phyloP scores from a whole-genome alignment of 2,329 filamentous ascomycete genomes.

The Pseudopithomyces chartarum region DNA sequence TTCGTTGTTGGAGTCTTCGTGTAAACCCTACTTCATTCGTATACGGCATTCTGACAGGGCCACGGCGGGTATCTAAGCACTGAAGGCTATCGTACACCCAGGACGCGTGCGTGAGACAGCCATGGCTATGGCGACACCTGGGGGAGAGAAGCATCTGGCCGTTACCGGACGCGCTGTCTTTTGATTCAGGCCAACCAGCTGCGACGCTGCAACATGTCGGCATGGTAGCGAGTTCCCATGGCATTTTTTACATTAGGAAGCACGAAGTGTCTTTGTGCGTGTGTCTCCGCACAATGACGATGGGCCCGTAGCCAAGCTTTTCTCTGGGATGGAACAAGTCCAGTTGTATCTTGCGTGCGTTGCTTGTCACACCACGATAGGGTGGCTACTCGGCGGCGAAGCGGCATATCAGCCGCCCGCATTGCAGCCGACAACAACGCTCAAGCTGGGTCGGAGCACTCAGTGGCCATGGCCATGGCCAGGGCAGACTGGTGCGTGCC shows the following conservation, averaged over 20 bases:
- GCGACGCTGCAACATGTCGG: background rate
- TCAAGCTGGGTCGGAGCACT: conserved; percentile 12
- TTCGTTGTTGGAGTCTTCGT: background rate
- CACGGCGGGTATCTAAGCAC: background rate
- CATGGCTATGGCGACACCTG: background rate
- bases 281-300: conserved; percentile 4
- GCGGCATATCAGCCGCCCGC: conserved; percentile 8
- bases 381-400: conserved; percentile 1
- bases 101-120: background rate
- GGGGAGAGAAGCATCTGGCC: background rate
- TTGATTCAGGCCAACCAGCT: background rate
- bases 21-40: background rate
- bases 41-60: conserved; percentile 1
- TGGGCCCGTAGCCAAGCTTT: conserved; percentile 5
- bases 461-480: background rate
- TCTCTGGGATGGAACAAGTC: background rate
- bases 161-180: background rate
- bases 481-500: background rate
- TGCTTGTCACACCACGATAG: conserved; percentile 3
- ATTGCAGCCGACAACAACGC: conserved; percentile 2
- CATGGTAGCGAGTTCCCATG: background rate
- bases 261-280: background rate
- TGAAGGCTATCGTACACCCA: background rate
- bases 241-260: background rate
- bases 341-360: background rate